Evolutionary conservation across 1,139 yeast species (phyloP).

Genomic region (Yamadazyma triangularis): DNA sequence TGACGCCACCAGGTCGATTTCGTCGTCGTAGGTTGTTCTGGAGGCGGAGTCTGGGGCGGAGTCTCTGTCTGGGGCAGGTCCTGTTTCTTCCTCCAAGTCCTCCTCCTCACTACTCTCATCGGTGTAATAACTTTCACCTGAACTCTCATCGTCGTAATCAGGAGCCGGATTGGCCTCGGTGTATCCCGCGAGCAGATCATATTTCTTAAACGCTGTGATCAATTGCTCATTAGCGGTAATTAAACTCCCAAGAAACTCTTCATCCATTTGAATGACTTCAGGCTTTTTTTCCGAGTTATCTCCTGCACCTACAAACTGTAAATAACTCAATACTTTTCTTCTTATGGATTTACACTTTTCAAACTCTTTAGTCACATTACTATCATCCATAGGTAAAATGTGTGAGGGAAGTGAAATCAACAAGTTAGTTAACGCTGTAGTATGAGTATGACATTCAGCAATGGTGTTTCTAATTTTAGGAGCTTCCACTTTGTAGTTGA

Average conservation of each 20-base stretch:
- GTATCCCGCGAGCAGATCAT: constrained; percentile 48
- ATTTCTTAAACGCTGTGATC: constrained; percentile 65
- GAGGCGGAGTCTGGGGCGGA: too few species aligned
- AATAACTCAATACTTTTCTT: constrained; percentile 70
- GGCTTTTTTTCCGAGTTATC: constrained; percentile 24
- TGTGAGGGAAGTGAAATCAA: constrained; percentile 52
- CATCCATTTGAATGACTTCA: constrained; percentile 42
- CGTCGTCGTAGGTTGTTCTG: constrained; percentile 16
- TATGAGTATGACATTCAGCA: constrained; percentile 72
- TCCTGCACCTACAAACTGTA: constrained; percentile 71
- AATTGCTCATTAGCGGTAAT: constrained; percentile 87
- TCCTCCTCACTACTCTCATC: constrained; percentile 38
- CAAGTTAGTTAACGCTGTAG: constrained; percentile 68
- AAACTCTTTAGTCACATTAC: constrained; percentile 55
- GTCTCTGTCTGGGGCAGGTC: neutral
- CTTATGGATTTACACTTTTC: constrained; percentile 74
- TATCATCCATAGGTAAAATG: constrained; percentile 59
- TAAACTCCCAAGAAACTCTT: constrained; percentile 80
- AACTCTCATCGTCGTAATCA: constrained; percentile 25
- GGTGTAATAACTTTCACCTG: constrained; percentile 41
- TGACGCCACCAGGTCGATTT: constrained; percentile 16
- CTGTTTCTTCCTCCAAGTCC: neutral
- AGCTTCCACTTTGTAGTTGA: constrained; percentile 65
- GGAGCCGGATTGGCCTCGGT: constrained; percentile 35
- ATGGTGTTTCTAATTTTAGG: constrained; percentile 67